Evolutionary conservation across 2,329 filamentous ascomycete species (phyloP), one percentile per base, ranked within the genome.

Genomic region (Fusarium poae): DNA sequence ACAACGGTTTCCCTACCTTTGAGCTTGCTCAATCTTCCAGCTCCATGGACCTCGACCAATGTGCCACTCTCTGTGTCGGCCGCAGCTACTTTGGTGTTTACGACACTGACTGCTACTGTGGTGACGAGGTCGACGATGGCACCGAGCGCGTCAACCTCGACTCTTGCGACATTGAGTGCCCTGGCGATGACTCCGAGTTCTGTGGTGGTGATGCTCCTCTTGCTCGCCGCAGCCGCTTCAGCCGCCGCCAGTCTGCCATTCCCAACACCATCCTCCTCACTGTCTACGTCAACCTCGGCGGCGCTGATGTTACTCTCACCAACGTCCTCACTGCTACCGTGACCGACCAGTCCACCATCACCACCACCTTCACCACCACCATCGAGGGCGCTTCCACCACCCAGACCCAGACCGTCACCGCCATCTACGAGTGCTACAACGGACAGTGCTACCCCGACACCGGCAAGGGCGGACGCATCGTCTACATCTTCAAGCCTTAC

Each of bases 51-150:
- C 49, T 77, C 23, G 70, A 78, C 10, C 42, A 65, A 4, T 79
- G 77, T 46, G 68, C 68, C 13, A 57, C 60, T n/a, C 67, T 61
- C 40, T 77, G 75, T 25, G 49, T 50, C 1, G 66, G 69, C 42
- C 59, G 59, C 18, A 55, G 48, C 20, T 75, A 72, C 67, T 77
- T 78, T 32, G 77, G 73, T 54, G 61, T 72, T 40, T 58, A 64
- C 46, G 65, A 70, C 42, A 70, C 53, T 5, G 52, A 71, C 13
- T 74, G 72, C 40, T 74, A 70, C 63, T 71, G 67, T 23, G 72
- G 72, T 63, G 60, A 70, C 10, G 44, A 49, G 25, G n/a, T 74
- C n/a, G 37, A 67, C n/a, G 35, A 48, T 2, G 30, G 49, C 43
- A 72, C 67, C 18, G 39, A 27, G 46, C 59, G 49, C 3, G 68